These are phyloP conservation scores for Aspergillus fumigatus DNA, from an alignment of 2,329 filamentous ascomycete species.

Conservation along the genomic window DNA sequence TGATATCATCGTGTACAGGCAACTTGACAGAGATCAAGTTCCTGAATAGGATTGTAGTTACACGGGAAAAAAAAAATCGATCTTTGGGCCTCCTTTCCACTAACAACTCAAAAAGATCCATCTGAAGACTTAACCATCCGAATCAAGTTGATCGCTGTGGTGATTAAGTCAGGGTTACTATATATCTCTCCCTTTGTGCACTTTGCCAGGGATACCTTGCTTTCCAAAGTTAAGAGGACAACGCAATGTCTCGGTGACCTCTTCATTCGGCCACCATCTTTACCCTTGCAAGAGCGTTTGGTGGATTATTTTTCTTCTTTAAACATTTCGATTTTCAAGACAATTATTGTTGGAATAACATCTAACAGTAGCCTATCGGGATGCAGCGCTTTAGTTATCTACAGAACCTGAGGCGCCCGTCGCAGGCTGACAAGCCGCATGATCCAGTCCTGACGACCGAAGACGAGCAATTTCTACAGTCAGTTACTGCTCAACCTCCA, in stretches of 20 bases:
- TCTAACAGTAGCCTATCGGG: constrained; percentile 6
- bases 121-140: background rate
- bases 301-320: background rate
- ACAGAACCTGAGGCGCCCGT: constrained; percentile 34
- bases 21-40: background rate
- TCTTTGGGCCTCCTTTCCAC: background rate
- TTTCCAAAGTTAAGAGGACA: background rate
- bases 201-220: background rate
- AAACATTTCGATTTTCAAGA: background rate
- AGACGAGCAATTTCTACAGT: constrained; percentile 54
- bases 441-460: constrained; percentile 54
- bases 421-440: constrained; percentile 27
- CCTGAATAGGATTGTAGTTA: background rate
- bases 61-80: background rate
- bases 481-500: constrained; percentile 44
- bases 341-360: background rate
- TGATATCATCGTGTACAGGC: background rate
- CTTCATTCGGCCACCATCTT: background rate
- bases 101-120: background rate
- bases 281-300: background rate
- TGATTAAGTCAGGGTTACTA: background rate
- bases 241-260: background rate
- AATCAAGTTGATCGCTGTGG: background rate
- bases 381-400: constrained; percentile 44
- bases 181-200: background rate